These are phyloP conservation scores for Artemisia annua DNA, from an alignment of 129 eudicot genomes.

Conservation along the genomic window DNA sequence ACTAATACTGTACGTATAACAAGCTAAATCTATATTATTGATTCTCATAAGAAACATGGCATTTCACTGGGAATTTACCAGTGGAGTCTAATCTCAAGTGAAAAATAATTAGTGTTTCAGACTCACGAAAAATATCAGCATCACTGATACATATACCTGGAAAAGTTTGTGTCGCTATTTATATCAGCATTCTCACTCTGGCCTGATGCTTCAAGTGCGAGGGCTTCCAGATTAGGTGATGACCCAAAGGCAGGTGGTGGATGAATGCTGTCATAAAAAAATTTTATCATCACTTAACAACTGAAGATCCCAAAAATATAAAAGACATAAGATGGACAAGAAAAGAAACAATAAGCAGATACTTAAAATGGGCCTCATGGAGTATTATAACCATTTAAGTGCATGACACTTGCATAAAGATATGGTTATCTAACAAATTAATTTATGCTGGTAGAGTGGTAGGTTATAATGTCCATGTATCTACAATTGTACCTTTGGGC, in stretches of 20 bases:
- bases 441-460: neutral
- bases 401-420: neutral
- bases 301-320: constrained; percentile 12
- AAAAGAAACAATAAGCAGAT: neutral
- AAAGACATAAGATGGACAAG: neutral
- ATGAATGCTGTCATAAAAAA: constrained; percentile 57
- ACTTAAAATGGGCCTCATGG: constrained; percentile 6
- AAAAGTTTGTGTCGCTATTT: constrained; percentile 39
- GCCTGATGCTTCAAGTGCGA: constrained; percentile 72
- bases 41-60: neutral
- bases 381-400: constrained; percentile 3
- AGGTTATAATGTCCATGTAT: constrained; percentile 11
- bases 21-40: neutral
- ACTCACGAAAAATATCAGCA: no score
- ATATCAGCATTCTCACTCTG: constrained; percentile 52
- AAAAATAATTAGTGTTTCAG: neutral
- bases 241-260: constrained; percentile 99
- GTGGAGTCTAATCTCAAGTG: neutral
- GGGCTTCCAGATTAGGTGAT: constrained; percentile 96
- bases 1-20: neutral
- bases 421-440: neutral
- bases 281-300: constrained; percentile 13
- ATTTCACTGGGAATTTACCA: neutral
- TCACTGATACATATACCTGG: constrained; percentile 41
- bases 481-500: constrained; percentile 50